Conservation (phyloP, 306 rosid species). For the Carpinus viminea region DNA sequence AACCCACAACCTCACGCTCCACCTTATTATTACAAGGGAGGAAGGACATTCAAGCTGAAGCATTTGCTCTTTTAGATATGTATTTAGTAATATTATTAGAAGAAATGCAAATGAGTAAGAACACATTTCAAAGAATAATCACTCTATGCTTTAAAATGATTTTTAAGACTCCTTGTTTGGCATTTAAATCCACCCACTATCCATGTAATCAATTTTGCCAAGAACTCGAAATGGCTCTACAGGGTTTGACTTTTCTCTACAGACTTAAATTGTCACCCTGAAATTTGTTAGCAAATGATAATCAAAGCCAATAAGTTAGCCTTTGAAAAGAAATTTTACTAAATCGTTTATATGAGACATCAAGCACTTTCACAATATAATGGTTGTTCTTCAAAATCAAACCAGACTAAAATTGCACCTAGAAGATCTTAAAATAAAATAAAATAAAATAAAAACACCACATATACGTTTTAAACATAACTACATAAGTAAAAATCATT, state of each 20-base stretch:
- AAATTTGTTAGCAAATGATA: neutral
- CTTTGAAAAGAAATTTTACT: neutral
- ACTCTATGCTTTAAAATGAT: neutral
- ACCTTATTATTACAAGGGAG: neutral
- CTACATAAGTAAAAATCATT: neutral
- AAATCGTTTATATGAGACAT: neutral
- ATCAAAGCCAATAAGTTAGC: neutral
- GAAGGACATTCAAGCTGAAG: neutral
- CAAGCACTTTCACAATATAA: neutral
- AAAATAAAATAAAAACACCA: neutral
- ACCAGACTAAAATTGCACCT: too few relatives aligned
- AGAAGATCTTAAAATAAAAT: too few relatives aligned
- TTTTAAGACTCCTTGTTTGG: neutral
- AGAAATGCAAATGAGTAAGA: conserved; percentile 14
- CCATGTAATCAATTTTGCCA: conserved; percentile 3
- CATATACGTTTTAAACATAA: neutral
- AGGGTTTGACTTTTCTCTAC: neutral
- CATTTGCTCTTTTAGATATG: neutral
- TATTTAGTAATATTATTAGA: neutral
- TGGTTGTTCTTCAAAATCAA: neutral
- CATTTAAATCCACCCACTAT: neutral
- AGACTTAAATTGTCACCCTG: neutral
- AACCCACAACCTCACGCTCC: neutral
- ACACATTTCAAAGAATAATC: neutral
- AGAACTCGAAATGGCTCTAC: neutral